Conservation (phyloP, 148 eudicot genomes). For the Vaccinium macrocarpon region DNA sequence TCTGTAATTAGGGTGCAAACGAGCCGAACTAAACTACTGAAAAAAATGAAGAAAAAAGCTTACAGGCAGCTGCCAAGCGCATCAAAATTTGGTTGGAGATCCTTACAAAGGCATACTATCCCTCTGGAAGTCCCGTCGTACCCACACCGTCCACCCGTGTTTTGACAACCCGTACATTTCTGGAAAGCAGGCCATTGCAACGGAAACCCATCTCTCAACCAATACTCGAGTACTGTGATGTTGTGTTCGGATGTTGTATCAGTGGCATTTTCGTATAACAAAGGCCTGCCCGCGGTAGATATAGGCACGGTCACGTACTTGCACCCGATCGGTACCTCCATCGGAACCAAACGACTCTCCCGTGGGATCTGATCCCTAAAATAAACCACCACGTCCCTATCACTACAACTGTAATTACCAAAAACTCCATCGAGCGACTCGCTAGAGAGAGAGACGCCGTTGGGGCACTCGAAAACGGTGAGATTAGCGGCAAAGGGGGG, state of each 20-base stretch:
- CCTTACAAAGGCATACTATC: neutral
- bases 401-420: neutral
- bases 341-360: neutral
- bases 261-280: neutral
- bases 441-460: neutral
- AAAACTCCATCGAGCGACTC: neutral
- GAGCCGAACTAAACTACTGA: too few species aligned
- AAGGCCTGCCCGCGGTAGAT: neutral
- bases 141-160: neutral
- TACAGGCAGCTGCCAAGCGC: neutral
- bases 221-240: neutral
- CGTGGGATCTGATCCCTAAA: neutral
- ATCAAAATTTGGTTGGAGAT: too few species aligned
- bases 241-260: too few species aligned
- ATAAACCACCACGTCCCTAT: neutral
- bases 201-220: neutral
- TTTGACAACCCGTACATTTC: neutral
- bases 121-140: neutral
- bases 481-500: neutral
- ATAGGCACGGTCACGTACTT: neutral
- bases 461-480: neutral
- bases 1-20: too few species aligned
- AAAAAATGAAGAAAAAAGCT: neutral
- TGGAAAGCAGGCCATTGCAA: neutral
- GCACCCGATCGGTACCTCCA: neutral